These are phyloP conservation scores for Artemisia annua DNA, from an alignment of 129 eudicot genomes.

Conservation along the genomic window DNA sequence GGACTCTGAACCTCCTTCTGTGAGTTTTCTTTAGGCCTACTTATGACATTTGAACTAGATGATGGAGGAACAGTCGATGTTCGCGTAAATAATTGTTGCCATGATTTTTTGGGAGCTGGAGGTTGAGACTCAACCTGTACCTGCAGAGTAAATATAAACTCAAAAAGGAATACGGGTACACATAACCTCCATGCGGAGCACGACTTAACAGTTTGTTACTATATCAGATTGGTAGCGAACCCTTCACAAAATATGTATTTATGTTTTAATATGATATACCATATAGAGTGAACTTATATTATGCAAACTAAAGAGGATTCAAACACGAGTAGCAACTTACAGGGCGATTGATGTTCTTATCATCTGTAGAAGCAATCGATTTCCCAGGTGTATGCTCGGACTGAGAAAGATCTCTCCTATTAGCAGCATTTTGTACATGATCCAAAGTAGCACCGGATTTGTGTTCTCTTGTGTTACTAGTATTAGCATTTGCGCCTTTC, in stretches of 20 bases:
- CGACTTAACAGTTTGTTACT: not conserved
- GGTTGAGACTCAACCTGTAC: constrained; percentile 57
- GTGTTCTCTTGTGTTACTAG: constrained; percentile 52
- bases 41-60: constrained; percentile 51
- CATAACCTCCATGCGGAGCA: too few relatives aligned
- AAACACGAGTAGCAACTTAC: constrained; percentile 48
- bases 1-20: constrained; percentile 56
- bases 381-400: constrained; percentile 46
- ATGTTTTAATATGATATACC: not conserved
- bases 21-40: constrained; percentile 63
- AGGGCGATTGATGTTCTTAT: constrained; percentile 50
- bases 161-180: not conserved
- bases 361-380: constrained; percentile 47
- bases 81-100: constrained; percentile 86
- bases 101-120: constrained; percentile 71
- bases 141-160: constrained; percentile 39
- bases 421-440: constrained; percentile 41
- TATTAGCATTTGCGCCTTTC: constrained; percentile 39
- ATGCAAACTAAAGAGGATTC: not conserved
- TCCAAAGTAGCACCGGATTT: constrained; percentile 49
- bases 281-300: not conserved
- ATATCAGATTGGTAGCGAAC: not conserved
- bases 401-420: constrained; percentile 47
- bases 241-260: not conserved
- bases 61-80: constrained; percentile 52